phyloP scores from a whole-genome alignment of 2,329 filamentous ascomycete species.

The Aotearoamyces nothofagi region DNA sequence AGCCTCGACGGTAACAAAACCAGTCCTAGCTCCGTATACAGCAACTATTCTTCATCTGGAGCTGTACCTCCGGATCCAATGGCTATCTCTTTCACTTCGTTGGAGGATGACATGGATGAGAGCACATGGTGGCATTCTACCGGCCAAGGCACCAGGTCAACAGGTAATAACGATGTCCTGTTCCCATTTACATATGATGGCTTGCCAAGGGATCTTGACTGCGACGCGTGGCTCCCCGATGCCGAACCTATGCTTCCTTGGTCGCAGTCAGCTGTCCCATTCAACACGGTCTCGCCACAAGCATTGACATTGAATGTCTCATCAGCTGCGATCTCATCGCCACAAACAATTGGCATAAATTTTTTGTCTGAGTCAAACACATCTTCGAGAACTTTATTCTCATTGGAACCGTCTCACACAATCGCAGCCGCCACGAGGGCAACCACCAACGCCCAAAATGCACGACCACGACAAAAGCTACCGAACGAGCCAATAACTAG shows the following conservation, averaged over 20 bases:
- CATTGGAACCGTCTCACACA: too few relatives aligned
- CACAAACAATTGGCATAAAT: slow-evolving; percentile 7
- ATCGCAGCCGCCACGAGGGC: slow-evolving; percentile 5
- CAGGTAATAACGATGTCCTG: too few relatives aligned
- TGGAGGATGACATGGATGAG: slow-evolving; percentile 1
- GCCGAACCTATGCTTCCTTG: slow-evolving; percentile 4
- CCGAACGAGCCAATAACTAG: neutral
- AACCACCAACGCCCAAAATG: slow-evolving; percentile 1
- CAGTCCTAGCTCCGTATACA: slow-evolving; percentile 7
- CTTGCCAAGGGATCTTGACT: slow-evolving; percentile 6
- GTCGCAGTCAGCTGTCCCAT: slow-evolving; percentile 3
- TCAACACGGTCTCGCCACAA: slow-evolving; percentile 14
- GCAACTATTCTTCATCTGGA: slow-evolving; percentile 6
- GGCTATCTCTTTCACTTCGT: neutral
- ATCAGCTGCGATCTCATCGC: slow-evolving; percentile 6
- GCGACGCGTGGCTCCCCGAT: slow-evolving; percentile 6
- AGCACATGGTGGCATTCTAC: slow-evolving; percentile 7
- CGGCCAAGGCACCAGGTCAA: slow-evolving; percentile 1
- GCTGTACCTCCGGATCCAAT: neutral
- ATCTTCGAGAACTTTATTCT: too few relatives aligned
- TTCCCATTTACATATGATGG: slow-evolving; percentile 7
- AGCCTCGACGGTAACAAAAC: slow-evolving; percentile 5
- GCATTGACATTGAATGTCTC: slow-evolving; percentile 9
- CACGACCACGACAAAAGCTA: neutral
- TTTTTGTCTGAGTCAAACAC: slow-evolving; percentile 7